Base-by-base conservation (phyloP, 2,329 filamentous ascomycete species). In the Colletotrichum lupini region DNA sequence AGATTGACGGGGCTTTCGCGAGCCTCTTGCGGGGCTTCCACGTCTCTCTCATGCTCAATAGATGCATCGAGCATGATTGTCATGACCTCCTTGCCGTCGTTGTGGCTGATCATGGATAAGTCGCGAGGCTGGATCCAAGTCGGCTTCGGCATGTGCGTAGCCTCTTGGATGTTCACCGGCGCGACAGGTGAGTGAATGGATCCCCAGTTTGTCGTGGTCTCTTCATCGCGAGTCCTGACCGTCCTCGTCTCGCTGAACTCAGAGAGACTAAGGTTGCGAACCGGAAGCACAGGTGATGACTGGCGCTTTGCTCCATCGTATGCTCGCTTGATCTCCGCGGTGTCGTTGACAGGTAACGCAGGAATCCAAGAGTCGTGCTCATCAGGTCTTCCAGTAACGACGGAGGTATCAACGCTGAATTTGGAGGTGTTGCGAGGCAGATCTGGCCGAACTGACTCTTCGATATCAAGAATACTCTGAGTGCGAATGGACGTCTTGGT, bases 211-310 rank as follows among this genome's bases (percentile, higher is more conserved):
- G 84, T 85, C 5, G 80, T 84, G 1, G 78, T 79, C 59, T 87
- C 85, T 32, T 87, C 86, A 26, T 83, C 82, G 14, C 79, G 80
- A 30, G 78, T 81, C 37, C 76, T 81, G 26, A 73, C 74, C 32
- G 78, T 81, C 37, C 76, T 81, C 24, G 32, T n/a, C 57, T 83
- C 81, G 28, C 82, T 84, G 28, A 77, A 81, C 37, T 81, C 80
- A 22, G 83, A 83, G 24, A 78, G 55, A 9, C 66, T 35, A 80
- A 83, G 76, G 30, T 80, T 81, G 62, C 82, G 82, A 16, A 79
- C 72, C 8, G 87, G 87, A 56, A 90, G 80, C 2, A 89, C 82
- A 2, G 86, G 87, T 19, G 88, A 90, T 3, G 87, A 89, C 62
- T 82, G 84, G 22, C 87, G 84, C 75, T 85, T 85, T 22, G 77